Evolutionary conservation across 1,284 basidiomycete species (phyloP).

Genomic region (Testicularia cyperi): DNA sequence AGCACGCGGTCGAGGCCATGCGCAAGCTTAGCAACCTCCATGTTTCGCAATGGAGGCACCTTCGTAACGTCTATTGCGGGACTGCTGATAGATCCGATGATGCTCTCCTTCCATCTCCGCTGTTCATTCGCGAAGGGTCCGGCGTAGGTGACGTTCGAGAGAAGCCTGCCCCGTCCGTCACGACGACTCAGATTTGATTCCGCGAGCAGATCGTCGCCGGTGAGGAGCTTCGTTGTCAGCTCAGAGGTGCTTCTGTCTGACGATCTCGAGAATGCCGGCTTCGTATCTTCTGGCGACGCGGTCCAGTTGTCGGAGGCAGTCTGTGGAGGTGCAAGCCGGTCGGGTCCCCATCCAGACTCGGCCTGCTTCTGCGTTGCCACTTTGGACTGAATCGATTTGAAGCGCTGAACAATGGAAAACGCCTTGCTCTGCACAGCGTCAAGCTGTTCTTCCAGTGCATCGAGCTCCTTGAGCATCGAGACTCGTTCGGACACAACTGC

Average conservation of each 20-base stretch:
- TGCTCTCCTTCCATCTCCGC: slow-evolving; percentile 15
- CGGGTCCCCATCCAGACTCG: slow-evolving; percentile 18
- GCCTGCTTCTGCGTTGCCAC: neutral
- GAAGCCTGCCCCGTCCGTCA: slow-evolving; percentile 14
- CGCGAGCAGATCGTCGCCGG: slow-evolving; percentile 15
- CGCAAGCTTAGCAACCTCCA: slow-evolving; percentile 69
- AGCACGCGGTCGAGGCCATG: slow-evolving; percentile 73
- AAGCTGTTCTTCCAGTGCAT: slow-evolving; percentile 19
- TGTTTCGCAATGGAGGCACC: slow-evolving; percentile 50
- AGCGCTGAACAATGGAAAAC: slow-evolving; percentile 23
- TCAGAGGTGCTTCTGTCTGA: slow-evolving; percentile 13
- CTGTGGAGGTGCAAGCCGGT: slow-evolving; percentile 15
- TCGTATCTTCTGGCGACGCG: neutral
- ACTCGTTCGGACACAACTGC: slow-evolving; percentile 4
- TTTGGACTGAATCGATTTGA: slow-evolving; percentile 8
- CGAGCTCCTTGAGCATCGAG: slow-evolving; percentile 15
- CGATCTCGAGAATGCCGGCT: neutral
- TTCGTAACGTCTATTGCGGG: slow-evolving; percentile 19
- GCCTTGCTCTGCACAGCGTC: slow-evolving; percentile 19
- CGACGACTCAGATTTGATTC: slow-evolving; percentile 15
- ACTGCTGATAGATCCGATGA: slow-evolving; percentile 19
- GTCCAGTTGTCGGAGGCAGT: slow-evolving; percentile 3
- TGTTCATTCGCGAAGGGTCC: slow-evolving; percentile 20
- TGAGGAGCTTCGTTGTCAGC: slow-evolving; percentile 7
- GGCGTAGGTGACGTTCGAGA: slow-evolving; percentile 2